Percentiles rank a stretch among this genome's conserved stretches.
Evolutionary conservation across 2,329 filamentous ascomycete genomes (phyloP).

Genomic region (Neofusicoccum sp.): DNA sequence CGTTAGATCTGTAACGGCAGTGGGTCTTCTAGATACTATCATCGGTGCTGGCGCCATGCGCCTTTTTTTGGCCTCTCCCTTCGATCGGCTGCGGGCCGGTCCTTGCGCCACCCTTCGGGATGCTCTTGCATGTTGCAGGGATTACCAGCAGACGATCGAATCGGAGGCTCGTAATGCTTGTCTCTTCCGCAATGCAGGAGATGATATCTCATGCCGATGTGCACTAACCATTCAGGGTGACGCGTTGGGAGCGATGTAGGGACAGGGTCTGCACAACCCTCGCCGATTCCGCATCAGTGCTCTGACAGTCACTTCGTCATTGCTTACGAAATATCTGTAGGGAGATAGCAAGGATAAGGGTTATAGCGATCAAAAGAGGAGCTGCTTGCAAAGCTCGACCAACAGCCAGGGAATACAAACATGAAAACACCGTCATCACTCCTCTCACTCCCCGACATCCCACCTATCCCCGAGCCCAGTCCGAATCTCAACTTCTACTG

Average conservation of each 20-base stretch:
- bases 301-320: not conserved
- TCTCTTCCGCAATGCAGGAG: not conserved
- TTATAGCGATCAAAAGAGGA: not conserved
- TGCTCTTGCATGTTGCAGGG: not conserved
- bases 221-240: not conserved
- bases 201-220: not conserved
- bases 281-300: not conserved
- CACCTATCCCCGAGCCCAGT: slow-evolving; percentile 11
- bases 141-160: slow-evolving; percentile 1
- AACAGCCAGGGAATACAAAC: not conserved
- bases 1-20: not conserved
- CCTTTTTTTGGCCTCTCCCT: not conserved
- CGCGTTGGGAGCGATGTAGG: not conserved
- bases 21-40: not conserved
- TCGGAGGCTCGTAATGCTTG: not conserved
- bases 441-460: not conserved
- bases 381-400: not conserved
- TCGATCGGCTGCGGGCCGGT: slow-evolving; percentile 9
- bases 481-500: not conserved
- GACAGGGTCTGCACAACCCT: not conserved
- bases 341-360: not conserved
- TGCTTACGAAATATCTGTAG: not conserved
- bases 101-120: slow-evolving; percentile 11
- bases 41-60: not conserved
- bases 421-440: not conserved